phyloP scores from a whole-genome alignment of 805 yeast genomes.

The Clavispora fructus region DNA sequence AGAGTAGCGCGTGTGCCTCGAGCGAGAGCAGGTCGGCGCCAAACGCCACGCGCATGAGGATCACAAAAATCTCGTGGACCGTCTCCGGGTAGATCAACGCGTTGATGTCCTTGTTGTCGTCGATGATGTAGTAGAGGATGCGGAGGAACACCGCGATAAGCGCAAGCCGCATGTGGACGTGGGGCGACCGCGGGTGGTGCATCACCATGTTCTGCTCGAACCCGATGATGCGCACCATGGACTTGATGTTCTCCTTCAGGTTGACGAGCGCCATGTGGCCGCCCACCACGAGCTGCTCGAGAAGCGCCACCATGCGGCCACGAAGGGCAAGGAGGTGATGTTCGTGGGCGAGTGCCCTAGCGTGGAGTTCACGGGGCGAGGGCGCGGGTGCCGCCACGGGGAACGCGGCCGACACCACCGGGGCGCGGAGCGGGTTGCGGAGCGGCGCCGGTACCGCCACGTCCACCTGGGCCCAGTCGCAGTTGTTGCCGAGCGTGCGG shows the following conservation, averaged over 20 bases:
- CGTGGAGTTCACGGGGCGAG: conserved; percentile 5
- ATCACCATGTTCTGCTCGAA: conserved; percentile 44
- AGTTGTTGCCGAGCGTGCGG: conserved; percentile 48
- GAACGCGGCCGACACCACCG: conserved; percentile 7
- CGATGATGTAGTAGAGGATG: conserved; percentile 34
- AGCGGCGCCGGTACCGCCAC: conserved; percentile 31
- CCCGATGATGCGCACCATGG: conserved; percentile 40
- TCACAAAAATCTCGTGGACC: conserved; percentile 43
- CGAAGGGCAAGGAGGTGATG: conserved; percentile 39
- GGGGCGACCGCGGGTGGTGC: conserved; percentile 40
- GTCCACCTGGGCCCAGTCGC: conserved; percentile 38
- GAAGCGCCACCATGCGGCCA: conserved; percentile 40
- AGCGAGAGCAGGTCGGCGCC: conserved; percentile 38
- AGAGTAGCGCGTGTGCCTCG: conserved; percentile 33
- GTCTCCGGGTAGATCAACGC: conserved; percentile 36
- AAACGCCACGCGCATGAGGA: conserved; percentile 50
- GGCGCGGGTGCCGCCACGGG: conserved; percentile 6
- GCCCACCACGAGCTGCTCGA: conserved; percentile 41
- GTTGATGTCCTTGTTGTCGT: conserved; percentile 26
- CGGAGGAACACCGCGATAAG: conserved; percentile 38
- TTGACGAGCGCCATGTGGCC: conserved; percentile 24
- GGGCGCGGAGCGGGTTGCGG: conserved; percentile 2
- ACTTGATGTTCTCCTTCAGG: conserved; percentile 34
- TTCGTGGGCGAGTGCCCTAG: conserved; percentile 35
- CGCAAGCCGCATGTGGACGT: conserved; percentile 31